Conservation (phyloP, 2,329 filamentous ascomycete species). For the Cryphonectria nitschkei region DNA sequence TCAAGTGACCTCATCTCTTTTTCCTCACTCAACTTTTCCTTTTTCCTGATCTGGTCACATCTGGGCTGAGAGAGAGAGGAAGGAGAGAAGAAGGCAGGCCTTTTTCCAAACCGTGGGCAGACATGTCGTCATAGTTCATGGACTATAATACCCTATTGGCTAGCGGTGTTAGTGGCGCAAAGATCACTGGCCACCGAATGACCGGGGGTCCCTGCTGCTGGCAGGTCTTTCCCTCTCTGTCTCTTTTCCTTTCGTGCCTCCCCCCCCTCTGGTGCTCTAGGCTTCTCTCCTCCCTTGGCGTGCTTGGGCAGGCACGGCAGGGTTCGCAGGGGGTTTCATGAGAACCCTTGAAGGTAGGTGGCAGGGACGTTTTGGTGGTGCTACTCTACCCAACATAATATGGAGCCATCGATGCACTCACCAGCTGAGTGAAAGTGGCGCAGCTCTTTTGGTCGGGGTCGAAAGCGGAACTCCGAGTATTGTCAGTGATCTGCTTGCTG, state of each 20-base stretch:
- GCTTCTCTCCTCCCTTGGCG: not conserved
- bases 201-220: not conserved
- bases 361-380: not conserved
- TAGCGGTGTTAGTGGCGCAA: too few species aligned
- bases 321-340: not conserved
- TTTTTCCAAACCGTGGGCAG: not conserved
- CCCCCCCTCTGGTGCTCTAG: not conserved
- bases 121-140: conserved; percentile 11
- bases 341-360: not conserved
- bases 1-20: not conserved
- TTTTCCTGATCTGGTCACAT: not conserved
- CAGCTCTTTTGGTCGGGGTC: not conserved
- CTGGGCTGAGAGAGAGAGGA: not conserved
- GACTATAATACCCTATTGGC: conserved; percentile 3
- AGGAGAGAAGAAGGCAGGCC: not conserved
- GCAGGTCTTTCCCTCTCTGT: too few species aligned
- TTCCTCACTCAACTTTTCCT: not conserved
- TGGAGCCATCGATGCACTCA: not conserved
- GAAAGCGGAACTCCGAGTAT: not conserved
- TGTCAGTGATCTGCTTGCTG: not conserved
- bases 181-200: not conserved
- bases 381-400: not conserved
- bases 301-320: too few species aligned
- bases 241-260: not conserved
- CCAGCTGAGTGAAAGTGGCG: conserved; percentile 10